phyloP scores from a whole-genome alignment of 2,329 filamentous ascomycete genomes.

The Cadophora luteo-olivacea region DNA sequence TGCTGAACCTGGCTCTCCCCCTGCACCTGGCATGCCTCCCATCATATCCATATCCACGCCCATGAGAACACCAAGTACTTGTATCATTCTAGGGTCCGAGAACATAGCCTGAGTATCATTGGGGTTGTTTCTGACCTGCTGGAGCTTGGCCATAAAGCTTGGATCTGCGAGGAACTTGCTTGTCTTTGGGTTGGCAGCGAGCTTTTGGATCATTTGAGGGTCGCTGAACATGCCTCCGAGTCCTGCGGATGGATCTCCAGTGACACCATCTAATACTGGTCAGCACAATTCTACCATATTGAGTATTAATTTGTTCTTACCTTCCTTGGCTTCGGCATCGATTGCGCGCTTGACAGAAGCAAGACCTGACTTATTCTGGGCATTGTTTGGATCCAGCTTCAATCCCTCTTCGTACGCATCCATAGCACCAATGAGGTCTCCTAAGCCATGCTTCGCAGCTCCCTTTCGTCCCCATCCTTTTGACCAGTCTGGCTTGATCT shows the following conservation, averaged over 20 bases:
- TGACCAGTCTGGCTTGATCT: constrained; percentile 97
- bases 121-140: constrained; percentile 82
- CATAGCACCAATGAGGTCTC: constrained; percentile 82
- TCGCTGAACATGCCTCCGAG: constrained; percentile 96
- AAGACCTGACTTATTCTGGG: constrained; percentile 88
- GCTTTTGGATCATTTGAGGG: constrained; percentile 86
- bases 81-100: constrained; percentile 88
- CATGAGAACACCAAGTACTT: constrained; percentile 91
- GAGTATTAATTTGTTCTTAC: constrained; percentile 31
- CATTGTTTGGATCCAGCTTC: constrained; percentile 89
- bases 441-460: constrained; percentile 84
- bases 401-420: constrained; percentile 95
- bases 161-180: constrained; percentile 79
- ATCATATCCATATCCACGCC: constrained; percentile 87
- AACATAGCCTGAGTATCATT: constrained; percentile 80
- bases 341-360: constrained; percentile 88
- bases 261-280: constrained; percentile 46
- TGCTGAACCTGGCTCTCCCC: constrained; percentile 47
- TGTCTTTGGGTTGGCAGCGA: constrained; percentile 95
- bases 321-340: constrained; percentile 70
- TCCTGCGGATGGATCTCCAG: constrained; percentile 73
- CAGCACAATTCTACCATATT: constrained; percentile 21
- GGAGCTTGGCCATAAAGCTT: constrained; percentile 88
- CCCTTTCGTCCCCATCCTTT: constrained; percentile 97
- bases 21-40: constrained; percentile 45